A percentile compares a stretch with the other conserved stretches of the same genome.
Conservation (phyloP, 140 eudicot genomes). For the Flaveria floridana region DNA sequence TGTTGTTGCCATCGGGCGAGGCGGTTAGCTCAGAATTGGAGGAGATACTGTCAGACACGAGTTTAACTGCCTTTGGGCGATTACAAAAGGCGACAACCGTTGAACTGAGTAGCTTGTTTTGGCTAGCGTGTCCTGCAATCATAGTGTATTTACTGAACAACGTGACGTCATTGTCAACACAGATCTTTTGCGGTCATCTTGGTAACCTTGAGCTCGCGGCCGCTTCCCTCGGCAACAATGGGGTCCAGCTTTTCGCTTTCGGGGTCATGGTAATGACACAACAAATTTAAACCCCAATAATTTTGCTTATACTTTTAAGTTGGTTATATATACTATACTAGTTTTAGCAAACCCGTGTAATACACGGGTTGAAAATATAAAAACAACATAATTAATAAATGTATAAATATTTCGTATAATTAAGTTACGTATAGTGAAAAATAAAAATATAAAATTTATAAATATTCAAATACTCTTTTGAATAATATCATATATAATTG, state of each 20-base stretch:
- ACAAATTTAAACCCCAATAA: background rate
- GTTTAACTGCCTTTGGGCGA: slow-evolving; percentile 7
- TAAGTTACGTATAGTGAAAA: too few species aligned
- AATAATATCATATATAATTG: too few species aligned
- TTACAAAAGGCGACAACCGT: slow-evolving; percentile 11
- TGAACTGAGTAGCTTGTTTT: slow-evolving; percentile 15
- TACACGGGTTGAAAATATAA: too few species aligned
- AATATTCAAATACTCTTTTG: too few species aligned
- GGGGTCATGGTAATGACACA: slow-evolving; percentile 29
- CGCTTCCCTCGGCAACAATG: slow-evolving; percentile 36
- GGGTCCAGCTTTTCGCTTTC: slow-evolving; percentile 32
- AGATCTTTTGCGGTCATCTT: slow-evolving; percentile 32
- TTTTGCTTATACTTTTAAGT: background rate
- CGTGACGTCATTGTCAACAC: slow-evolving; percentile 31
- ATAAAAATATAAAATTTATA: too few species aligned
- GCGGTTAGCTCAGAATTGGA: slow-evolving; percentile 22
- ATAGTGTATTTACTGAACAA: slow-evolving; percentile 27
- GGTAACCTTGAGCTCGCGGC: slow-evolving; percentile 40
- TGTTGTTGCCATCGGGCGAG: background rate
- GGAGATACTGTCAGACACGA: slow-evolving; percentile 21
- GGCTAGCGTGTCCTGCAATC: slow-evolving; percentile 30
- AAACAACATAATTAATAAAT: too few species aligned
- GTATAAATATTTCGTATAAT: too few species aligned
- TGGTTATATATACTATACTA: too few species aligned
- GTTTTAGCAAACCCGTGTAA: too few species aligned